These are phyloP conservation scores for Neoboletus magnificus DNA, from an alignment of 768 basidiomycete species.

Conservation along the genomic window DNA sequence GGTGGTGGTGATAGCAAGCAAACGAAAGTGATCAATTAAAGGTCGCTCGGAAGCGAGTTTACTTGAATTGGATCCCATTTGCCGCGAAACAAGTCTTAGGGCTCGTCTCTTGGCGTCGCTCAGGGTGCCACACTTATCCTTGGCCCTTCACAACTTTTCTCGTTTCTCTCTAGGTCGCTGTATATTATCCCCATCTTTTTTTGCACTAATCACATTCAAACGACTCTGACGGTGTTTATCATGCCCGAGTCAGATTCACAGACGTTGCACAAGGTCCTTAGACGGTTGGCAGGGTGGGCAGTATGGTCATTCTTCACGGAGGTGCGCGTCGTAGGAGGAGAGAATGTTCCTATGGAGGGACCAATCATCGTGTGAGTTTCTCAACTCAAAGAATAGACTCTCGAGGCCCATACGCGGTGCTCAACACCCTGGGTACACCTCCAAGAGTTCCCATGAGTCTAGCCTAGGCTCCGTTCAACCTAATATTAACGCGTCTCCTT, in stretches of 20 bases:
- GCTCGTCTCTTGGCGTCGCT: not conserved
- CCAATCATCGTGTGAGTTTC: slow-evolving; percentile 87
- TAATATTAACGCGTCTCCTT: slow-evolving; percentile 13
- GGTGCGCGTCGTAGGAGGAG: slow-evolving; percentile 79
- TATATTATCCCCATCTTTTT: slow-evolving; percentile 9
- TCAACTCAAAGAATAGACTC: not conserved
- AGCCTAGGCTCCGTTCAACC: not conserved
- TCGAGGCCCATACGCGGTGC: slow-evolving; percentile 1
- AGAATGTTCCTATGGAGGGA: slow-evolving; percentile 83
- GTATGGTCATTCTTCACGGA: slow-evolving; percentile 87
- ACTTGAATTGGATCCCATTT: slow-evolving; percentile 5
- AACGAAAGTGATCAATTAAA: not conserved
- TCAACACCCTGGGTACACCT: not conserved
- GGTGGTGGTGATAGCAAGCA: not conserved
- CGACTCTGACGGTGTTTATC: not conserved
- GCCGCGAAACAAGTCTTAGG: not conserved
- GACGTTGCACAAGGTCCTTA: slow-evolving; percentile 66
- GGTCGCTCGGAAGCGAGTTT: not conserved
- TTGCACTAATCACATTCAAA: slow-evolving; percentile 7
- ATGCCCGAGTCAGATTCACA: slow-evolving; percentile 36
- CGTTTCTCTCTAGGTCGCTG: not conserved
- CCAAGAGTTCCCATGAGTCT: not conserved
- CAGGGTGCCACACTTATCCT: not conserved
- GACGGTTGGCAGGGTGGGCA: slow-evolving; percentile 67
- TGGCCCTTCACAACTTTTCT: not conserved